Evolutionary conservation across 805 yeast genomes (phyloP), one percentile per base, ranked within the genome.

Genomic region (Debaryomyces castellii): DNA sequence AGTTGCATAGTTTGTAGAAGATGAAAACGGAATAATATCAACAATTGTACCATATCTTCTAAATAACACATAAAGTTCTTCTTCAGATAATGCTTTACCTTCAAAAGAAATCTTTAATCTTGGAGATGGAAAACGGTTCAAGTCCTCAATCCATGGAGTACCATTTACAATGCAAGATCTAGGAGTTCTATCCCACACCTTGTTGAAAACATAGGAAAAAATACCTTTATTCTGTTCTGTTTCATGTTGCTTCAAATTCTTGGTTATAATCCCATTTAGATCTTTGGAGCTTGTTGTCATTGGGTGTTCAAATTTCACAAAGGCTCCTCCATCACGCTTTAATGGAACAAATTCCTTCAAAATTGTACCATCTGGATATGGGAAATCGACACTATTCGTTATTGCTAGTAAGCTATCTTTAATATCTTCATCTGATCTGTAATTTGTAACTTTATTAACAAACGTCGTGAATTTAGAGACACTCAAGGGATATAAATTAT

Each of bases 111-210:
- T 82, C 44, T 79, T 77, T 20, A 94, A 65, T 11, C 73, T 72
- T 7, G 75, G 66, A 44, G 85, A 81, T 7, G 96, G 96, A 51
- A 76, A 79, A 50, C 97, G 69, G 54, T 88, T 78, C 62, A 94
- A 71, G 61, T 94, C 99, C 67, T 92, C 98, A 49, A 94, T 86
- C 97, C 97, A 92, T 0, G 99, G 99, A 1, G 78, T 73, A 50
- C 99, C 99, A 54, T 86, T 84, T 1, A 94, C 97, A 0, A 87
- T 83, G 57, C 75, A 84, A 43, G 77, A 85, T 48, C 71, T 68
- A 2, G 85, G 86, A 46, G 65, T 69, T 1, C 55, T 48, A 14
- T 52, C 55, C 37, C 49, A 54, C 1, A 58, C 4, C 3, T 32
- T 33, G 39, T 52, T 52, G 14, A 41, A 20, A 2, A 56, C 24